A percentile compares a stretch with the other conserved stretches of the same genome.
Evolutionary conservation across 768 basidiomycete genomes (phyloP).

Genomic region (Boletus rubescentipes): DNA sequence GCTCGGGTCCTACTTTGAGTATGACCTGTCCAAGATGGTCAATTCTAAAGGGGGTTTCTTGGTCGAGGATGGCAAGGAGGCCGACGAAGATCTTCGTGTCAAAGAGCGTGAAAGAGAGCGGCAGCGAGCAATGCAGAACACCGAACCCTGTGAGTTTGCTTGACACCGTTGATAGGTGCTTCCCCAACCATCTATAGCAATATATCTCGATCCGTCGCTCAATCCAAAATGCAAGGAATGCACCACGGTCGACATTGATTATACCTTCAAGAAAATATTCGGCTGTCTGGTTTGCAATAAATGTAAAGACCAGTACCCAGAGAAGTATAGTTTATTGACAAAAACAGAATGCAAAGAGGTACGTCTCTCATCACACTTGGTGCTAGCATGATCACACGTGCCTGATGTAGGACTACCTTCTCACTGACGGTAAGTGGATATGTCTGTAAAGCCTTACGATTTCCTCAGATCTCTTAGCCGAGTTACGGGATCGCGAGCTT

Average conservation of each 20-base stretch:
- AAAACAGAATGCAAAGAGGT: constrained; percentile 99
- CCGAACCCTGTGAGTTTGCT: constrained; percentile 61
- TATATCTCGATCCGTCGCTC: constrained; percentile 66
- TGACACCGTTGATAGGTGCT: background rate
- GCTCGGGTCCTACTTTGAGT: constrained; percentile 92
- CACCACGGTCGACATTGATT: constrained; percentile 85
- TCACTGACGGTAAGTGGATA: constrained; percentile 77
- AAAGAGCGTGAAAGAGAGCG: constrained; percentile 83
- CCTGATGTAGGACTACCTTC: constrained; percentile 74
- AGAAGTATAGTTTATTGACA: constrained; percentile 91
- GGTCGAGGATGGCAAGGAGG: constrained; percentile 82
- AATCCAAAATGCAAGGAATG: constrained; percentile 91
- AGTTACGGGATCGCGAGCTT: constrained; percentile 87
- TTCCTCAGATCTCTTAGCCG: constrained; percentile 51
- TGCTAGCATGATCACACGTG: background rate
- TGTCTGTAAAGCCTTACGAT: background rate
- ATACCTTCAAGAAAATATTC: constrained; percentile 78
- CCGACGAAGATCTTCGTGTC: constrained; percentile 69
- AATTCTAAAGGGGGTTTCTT: constrained; percentile 97
- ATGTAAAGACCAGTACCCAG: constrained; percentile 87
- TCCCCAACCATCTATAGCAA: constrained; percentile 47
- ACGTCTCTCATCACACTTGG: constrained; percentile 19
- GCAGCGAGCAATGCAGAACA: constrained; percentile 69
- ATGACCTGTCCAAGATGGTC: constrained; percentile 95
- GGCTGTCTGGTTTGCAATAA: constrained; percentile 82